These are phyloP conservation scores for Fusarium sarcochroum DNA, from an alignment of 2,329 filamentous ascomycete genomes.

Conservation along the genomic window DNA sequence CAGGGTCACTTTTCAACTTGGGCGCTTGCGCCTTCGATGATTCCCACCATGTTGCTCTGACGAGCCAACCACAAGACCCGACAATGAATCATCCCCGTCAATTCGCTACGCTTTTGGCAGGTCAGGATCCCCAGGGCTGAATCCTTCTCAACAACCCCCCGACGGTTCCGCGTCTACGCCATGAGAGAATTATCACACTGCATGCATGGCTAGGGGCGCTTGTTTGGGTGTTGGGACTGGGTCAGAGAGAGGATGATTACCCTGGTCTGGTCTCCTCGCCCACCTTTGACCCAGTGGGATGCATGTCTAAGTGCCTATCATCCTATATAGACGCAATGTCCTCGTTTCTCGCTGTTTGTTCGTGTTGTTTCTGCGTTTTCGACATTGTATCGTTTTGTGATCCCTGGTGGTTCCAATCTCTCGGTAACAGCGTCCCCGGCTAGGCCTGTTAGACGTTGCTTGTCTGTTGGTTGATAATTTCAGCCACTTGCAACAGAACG, in stretches of 20 bases:
- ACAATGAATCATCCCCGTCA: slow-evolving; percentile 31
- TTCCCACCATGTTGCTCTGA: slow-evolving; percentile 36
- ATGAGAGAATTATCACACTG: slow-evolving; percentile 48
- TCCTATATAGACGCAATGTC: slow-evolving; percentile 49
- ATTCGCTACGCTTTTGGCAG: slow-evolving; percentile 24
- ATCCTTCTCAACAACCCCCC: slow-evolving; percentile 39
- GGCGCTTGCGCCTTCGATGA: slow-evolving; percentile 51
- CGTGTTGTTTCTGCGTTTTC: slow-evolving; percentile 37
- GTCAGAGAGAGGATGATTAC: slow-evolving; percentile 18
- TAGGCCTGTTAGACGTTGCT: slow-evolving; percentile 36
- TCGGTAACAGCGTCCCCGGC: slow-evolving; percentile 40
- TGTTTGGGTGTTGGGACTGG: slow-evolving; percentile 35
- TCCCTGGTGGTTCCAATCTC: slow-evolving; percentile 45
- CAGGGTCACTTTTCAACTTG: slow-evolving; percentile 30
- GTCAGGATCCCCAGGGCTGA: slow-evolving; percentile 25
- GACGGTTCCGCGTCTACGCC: slow-evolving; percentile 40
- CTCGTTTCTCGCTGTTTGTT: slow-evolving; percentile 43
- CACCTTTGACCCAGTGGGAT: slow-evolving; percentile 27
- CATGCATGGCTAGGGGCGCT: slow-evolving; percentile 51
- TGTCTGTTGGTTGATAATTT: slow-evolving; percentile 40
- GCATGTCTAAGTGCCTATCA: slow-evolving; percentile 28
- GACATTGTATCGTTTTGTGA: slow-evolving; percentile 39
- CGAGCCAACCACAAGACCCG: slow-evolving; percentile 42
- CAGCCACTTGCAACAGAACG: slow-evolving; percentile 18
- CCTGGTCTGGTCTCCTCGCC: slow-evolving; percentile 22